Base-by-base conservation (phyloP, 1,284 basidiomycete species). In the Cutaneotrichosporon cavernicola region DNA sequence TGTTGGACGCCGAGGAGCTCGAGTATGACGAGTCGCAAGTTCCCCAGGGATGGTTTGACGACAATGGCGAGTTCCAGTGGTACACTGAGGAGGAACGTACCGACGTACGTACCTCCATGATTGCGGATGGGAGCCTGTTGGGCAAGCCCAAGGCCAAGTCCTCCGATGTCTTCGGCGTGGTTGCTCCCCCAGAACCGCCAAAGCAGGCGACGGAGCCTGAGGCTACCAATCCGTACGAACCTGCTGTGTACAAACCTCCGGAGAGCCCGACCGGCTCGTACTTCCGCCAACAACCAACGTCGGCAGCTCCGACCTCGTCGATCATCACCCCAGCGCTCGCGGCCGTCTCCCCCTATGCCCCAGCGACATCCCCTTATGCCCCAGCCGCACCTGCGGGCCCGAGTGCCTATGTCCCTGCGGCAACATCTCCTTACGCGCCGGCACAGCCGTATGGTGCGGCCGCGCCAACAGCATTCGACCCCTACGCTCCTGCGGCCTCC, bases 11-110 rank as follows among this genome's bases (percentile, higher is more conserved):
- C 0, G 70, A 64, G 11, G 70, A 62, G 22, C 38, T 69, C 30
- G 72, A 71, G 38, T 58, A 64, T 13, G 46, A 70, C n/a, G 55
- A 64, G 11, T 68, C 76, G 40, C 72, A 78, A 14, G 70, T 79
- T 0, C 77, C 77, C 0, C 67, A 76, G 56, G 78, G 78, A 31
- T 79, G 78, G 78, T 78, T 74, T 56, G 74, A 78, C 61, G 76
- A 79, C 21, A 56, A 64, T 22, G 76, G 74, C 31, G 63, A 70
- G 43, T 79, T 72, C 68, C 61, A 76, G 55, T 78, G 75, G 71
- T 79, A 79, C 64, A 79, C 78, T 6, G 71, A 71, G 0, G 78
- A 78, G 64, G 73, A 79, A 65, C 70, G 69, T 47, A 74, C 74
- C 60, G 71, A 69, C 26, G 78, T 79, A 26, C 69, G 73, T 21